These are phyloP conservation scores for Styphnolobium japonicum DNA, from an alignment of 306 rosid genomes.

Conservation along the genomic window DNA sequence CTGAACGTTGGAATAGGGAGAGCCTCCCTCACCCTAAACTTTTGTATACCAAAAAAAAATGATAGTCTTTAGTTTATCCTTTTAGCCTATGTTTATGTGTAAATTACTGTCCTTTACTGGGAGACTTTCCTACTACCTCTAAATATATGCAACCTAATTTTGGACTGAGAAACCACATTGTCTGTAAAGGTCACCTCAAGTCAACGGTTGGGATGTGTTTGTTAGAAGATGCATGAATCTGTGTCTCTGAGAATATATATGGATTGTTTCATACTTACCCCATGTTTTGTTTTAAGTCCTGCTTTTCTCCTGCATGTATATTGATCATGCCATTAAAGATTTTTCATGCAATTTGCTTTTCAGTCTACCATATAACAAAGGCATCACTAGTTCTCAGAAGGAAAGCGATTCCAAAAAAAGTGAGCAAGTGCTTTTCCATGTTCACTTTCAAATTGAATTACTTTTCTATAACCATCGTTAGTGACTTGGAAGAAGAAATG, in stretches of 20 bases:
- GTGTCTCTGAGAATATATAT: not conserved
- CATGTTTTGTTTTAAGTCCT: not conserved
- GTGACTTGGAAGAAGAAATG: not conserved
- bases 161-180: not conserved
- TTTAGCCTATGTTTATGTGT: not conserved
- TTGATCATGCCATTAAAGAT: not conserved
- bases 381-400: not conserved
- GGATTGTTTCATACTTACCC: not conserved
- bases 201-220: not conserved
- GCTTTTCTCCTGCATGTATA: not conserved
- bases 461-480: not conserved
- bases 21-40: no score
- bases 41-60: no score
- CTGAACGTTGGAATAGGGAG: no score
- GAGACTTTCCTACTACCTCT: not conserved
- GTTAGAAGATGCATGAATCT: constrained; percentile 2
- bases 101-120: not conserved
- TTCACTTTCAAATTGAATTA: not conserved
- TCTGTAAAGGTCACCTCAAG: not conserved
- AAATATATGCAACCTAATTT: not conserved
- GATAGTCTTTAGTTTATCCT: not conserved
- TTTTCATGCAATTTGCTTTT: not conserved
- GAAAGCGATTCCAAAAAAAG: not conserved
- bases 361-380: not conserved
- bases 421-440: not conserved